Conservation (phyloP, 805 yeast species). For the Metschnikowia continentalis region DNA sequence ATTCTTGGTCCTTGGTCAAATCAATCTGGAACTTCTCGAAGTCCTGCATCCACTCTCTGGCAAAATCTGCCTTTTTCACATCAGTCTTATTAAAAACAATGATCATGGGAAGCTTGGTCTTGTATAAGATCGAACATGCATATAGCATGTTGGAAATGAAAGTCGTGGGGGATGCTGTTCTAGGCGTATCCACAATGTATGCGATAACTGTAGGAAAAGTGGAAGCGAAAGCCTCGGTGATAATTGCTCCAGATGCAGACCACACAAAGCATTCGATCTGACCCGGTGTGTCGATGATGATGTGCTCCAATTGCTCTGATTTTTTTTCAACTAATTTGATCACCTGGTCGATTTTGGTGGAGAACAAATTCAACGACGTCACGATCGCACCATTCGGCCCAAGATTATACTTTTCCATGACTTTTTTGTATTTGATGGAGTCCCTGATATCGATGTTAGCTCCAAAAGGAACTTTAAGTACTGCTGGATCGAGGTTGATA, state of each 20-base stretch:
- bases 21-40: constrained; percentile 88
- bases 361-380: constrained; percentile 83
- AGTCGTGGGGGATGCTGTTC: constrained; percentile 91
- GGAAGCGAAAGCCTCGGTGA: constrained; percentile 94
- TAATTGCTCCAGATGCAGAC: constrained; percentile 96
- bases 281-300: constrained; percentile 95
- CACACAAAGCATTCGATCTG: constrained; percentile 98
- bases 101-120: constrained; percentile 94
- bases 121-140: constrained; percentile 94
- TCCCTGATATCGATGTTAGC: constrained; percentile 95
- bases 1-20: constrained; percentile 60
- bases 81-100: constrained; percentile 95
- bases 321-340: constrained; percentile 80
- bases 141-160: constrained; percentile 97
- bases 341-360: constrained; percentile 96
- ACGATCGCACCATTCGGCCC: constrained; percentile 99
- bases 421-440: constrained; percentile 90
- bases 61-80: constrained; percentile 78
- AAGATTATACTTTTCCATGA: constrained; percentile 89
- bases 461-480: constrained; percentile 86
- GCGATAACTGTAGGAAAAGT: constrained; percentile 95
- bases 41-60: constrained; percentile 96
- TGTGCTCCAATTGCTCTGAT: constrained; percentile 52
- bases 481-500: constrained; percentile 95
- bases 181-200: constrained; percentile 93